These are phyloP conservation scores for Salix viminalis DNA, from an alignment of 345 rosid species.

Conservation along the genomic window DNA sequence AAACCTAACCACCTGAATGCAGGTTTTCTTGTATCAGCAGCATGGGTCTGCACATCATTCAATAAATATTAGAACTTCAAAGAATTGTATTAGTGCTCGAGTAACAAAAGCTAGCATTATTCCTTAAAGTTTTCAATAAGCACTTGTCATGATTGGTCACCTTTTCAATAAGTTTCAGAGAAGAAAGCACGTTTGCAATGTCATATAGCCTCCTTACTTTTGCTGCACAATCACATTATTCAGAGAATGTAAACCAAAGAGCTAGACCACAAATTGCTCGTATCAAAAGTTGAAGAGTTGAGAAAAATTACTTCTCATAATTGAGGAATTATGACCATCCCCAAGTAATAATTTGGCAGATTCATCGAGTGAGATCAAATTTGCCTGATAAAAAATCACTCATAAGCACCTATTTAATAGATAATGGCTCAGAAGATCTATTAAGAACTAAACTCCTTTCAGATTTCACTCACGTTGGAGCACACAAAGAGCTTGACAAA, in stretches of 20 bases:
- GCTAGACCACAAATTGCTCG: neutral
- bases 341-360: conserved; percentile 33
- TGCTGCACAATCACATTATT: conserved; percentile 18
- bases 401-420: neutral
- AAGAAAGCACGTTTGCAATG: conserved; percentile 34
- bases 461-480: conserved; percentile 17
- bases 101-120: neutral
- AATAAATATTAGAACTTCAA: conserved; percentile 6
- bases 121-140: neutral
- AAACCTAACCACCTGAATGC: conserved; percentile 32
- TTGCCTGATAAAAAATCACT: conserved; percentile 3
- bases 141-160: neutral
- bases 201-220: conserved; percentile 35
- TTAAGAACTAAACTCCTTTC: neutral
- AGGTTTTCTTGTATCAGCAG: conserved; percentile 28
- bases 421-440: neutral
- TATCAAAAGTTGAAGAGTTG: neutral
- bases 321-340: conserved; percentile 17
- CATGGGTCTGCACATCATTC: conserved; percentile 26
- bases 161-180: conserved; percentile 31
- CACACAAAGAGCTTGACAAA: conserved; percentile 34
- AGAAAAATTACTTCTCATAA: conserved; percentile 25
- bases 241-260: neutral
- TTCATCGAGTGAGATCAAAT: conserved; percentile 31
- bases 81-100: neutral